These are phyloP conservation scores for Aspergillus tanneri DNA, from an alignment of 2,329 filamentous ascomycete species.

Conservation along the genomic window DNA sequence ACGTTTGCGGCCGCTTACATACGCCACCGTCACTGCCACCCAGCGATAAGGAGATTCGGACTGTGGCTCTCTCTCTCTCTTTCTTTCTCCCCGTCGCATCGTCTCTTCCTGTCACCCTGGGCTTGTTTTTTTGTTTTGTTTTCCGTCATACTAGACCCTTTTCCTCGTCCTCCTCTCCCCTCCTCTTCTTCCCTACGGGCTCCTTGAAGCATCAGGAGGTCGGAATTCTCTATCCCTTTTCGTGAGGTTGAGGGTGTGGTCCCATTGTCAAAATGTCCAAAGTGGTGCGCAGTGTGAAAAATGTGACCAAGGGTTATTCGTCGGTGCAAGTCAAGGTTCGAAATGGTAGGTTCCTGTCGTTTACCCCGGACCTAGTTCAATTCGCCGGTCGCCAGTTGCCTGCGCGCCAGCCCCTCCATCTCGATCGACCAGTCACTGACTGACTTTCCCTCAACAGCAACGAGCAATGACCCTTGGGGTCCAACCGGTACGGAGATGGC, in stretches of 20 bases:
- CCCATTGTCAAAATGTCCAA: constrained; percentile 70
- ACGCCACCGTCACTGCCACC: constrained; percentile 1
- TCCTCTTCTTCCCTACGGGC: constrained; percentile 6
- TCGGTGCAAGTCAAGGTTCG: constrained; percentile 95
- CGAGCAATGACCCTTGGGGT: constrained; percentile 98
- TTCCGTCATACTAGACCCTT: no score
- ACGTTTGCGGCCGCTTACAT: background rate
- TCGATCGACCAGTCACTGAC: background rate
- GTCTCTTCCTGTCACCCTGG: background rate
- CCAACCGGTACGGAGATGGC: constrained; percentile 97
- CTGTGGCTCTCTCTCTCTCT: constrained; percentile 1
- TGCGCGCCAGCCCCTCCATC: constrained; percentile 7
- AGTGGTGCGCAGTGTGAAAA: constrained; percentile 96
- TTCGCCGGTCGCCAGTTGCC: background rate
- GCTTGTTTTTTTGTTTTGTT: constrained; percentile 1
- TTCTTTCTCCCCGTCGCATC: background rate
- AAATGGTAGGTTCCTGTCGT: constrained; percentile 67
- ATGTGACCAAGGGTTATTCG: constrained; percentile 98
- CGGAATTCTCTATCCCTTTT: constrained; percentile 1
- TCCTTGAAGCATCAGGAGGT: background rate
- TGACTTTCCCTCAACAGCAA: constrained; percentile 60
- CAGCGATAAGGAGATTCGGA: background rate
- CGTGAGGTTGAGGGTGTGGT: constrained; percentile 2
- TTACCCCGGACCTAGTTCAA: background rate
- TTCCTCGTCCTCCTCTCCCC: constrained; percentile 12